Conservation (phyloP, 495 filamentous ascomycete genomes). For the Neurospora sp. region DNA sequence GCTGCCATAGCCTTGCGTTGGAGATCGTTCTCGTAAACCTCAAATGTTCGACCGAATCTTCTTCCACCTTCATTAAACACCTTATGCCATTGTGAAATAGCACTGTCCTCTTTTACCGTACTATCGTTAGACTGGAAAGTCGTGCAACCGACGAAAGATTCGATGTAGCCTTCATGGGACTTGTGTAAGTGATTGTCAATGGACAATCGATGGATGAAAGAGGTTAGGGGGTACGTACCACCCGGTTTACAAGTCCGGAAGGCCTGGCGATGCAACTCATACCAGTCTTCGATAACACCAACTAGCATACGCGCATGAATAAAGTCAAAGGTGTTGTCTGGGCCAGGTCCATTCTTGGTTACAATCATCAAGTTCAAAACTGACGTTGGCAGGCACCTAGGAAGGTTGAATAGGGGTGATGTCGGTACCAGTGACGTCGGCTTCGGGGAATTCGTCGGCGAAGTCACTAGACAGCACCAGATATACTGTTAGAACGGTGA, state of each 20-base stretch:
- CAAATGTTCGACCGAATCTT: conserved; percentile 8
- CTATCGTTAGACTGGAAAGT: conserved; percentile 11
- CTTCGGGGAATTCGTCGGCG: conserved; percentile 36
- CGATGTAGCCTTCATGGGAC: conserved; percentile 10
- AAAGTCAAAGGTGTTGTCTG: conserved; percentile 40
- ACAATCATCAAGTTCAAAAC: conserved; percentile 47
- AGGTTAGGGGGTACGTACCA: background rate
- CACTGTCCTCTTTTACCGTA: conserved; percentile 2
- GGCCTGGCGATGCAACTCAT: background rate
- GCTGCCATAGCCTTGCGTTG: conserved; percentile 27
- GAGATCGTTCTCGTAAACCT: conserved; percentile 17
- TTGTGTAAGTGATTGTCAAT: background rate
- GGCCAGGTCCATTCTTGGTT: conserved; percentile 42
- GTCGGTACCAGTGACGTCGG: conserved; percentile 51
- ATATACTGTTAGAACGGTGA: conserved; percentile 1
- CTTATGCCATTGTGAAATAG: conserved; percentile 12
- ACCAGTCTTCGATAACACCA: conserved; percentile 44
- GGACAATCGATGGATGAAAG: background rate
- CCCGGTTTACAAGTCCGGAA: background rate
- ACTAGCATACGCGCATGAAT: conserved; percentile 42
- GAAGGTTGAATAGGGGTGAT: conserved; percentile 39
- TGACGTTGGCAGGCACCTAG: conserved; percentile 36
- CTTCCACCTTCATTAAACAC: conserved; percentile 11
- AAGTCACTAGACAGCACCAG: conserved; percentile 17
- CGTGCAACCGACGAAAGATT: conserved; percentile 13